These are phyloP conservation scores for Naganishia randhawae DNA, from an alignment of 768 basidiomycete species.

Conservation along the genomic window DNA sequence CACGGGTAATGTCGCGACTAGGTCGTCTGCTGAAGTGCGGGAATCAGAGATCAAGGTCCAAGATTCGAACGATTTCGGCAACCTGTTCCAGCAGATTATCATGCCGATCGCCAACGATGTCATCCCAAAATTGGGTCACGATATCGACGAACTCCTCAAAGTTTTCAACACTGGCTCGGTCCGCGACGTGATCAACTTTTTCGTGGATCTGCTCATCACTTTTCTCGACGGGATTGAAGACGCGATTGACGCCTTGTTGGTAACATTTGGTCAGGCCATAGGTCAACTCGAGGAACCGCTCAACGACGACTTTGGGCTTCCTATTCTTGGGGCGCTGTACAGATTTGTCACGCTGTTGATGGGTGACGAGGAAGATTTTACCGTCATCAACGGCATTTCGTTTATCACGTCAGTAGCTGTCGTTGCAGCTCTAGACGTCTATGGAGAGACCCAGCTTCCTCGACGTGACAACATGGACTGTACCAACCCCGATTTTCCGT, in stretches of 20 bases:
- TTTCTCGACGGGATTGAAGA: background rate
- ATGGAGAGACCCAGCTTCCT: background rate
- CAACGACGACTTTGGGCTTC: background rate
- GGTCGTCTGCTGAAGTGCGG: background rate
- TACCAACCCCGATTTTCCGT: slow-evolving; percentile 9
- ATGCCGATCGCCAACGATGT: slow-evolving; percentile 17
- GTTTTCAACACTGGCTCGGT: slow-evolving; percentile 7
- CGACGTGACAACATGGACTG: slow-evolving; percentile 10
- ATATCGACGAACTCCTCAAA: slow-evolving; percentile 7
- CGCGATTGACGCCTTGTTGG: slow-evolving; percentile 3
- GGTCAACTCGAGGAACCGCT: slow-evolving; percentile 8
- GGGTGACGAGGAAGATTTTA: slow-evolving; percentile 12
- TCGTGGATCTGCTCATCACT: slow-evolving; percentile 15
- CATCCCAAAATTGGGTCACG: background rate
- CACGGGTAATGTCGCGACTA: background rate
- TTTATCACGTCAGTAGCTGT: slow-evolving; percentile 5
- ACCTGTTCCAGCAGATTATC: slow-evolving; percentile 1
- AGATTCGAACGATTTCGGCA: slow-evolving; percentile 9
- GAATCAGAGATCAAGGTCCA: background rate
- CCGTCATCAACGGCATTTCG: slow-evolving; percentile 17
- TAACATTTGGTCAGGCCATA: slow-evolving; percentile 6
- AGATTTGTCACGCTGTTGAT: slow-evolving; percentile 4
- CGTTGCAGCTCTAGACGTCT: background rate
- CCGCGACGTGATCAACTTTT: background rate
- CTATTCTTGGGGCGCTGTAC: slow-evolving; percentile 6